Base-by-base conservation (phyloP, 352 stramenopile species). In the Phytophthora colocasiae region DNA sequence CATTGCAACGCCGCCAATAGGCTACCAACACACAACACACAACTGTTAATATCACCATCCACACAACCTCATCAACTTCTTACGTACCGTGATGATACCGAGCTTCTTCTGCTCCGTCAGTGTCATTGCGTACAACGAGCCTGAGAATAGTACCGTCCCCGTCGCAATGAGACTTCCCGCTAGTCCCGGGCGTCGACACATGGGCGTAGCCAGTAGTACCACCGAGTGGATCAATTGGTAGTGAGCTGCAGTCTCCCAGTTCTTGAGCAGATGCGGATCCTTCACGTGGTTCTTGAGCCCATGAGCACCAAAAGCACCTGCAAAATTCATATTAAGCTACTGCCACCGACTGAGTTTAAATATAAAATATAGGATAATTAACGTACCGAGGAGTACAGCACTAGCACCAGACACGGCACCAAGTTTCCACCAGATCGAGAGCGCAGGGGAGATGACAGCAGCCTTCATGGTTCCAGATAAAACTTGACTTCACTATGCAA, bases 141-240 rank as follows among this genome's bases (percentile, higher is more conserved):
- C 87, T 0, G 87, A 93, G 69, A 95, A 95, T 26, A 95, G 55
- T 27, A 94, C 38, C 26, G 82, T 83, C 19, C 87, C 87, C 14
- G 77, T 81, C 24, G 78, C 68, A 22, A 95, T 67, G 38, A 95
- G 67, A 1, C 73, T 71, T 6, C 87, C 87, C 0, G 78, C 79
- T 50, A 93, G 57, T 2, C 58, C 73, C 38, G 87, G 87, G 9
- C 84, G 84, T 60, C 76, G 81, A 32, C 79, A 77, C 36, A 95
- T 68, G 27, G 87, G 87, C 56, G 75, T 81, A 12, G 78, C 85
- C 6, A 95, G 72, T 12, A 95, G 63, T 56, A 81, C 87, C 7
- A 90, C 69, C 65, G 87, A 95, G 68, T 95, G 85, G 43, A 92
- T 63, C 31, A 91, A 51, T 77, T 96, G 87, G 62, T 96, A 96